Evolutionary conservation across 2,329 filamentous ascomycete species (phyloP).

Genomic region (Exophiala xenobiotica): DNA sequence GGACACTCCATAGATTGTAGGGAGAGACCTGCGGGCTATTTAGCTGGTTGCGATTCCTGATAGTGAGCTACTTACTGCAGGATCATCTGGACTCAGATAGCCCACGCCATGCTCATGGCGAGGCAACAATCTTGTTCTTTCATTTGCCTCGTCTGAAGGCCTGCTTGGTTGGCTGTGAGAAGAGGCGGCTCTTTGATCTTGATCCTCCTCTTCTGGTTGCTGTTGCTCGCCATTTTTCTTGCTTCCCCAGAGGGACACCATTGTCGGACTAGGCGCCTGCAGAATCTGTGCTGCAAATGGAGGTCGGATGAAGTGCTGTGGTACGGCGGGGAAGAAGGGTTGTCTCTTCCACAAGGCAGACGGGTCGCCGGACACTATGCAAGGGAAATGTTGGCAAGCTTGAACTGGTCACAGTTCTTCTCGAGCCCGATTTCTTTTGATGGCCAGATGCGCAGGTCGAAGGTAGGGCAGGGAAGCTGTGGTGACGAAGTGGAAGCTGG

Average conservation of each 20-base stretch:
- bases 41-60: not conserved
- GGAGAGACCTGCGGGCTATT: slow-evolving; percentile 61
- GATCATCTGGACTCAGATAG: slow-evolving; percentile 76
- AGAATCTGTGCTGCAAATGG: not conserved
- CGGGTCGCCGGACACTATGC: too few species aligned
- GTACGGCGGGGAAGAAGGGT: too few species aligned
- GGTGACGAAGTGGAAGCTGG: too few species aligned
- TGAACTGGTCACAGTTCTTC: too few species aligned
- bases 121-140: slow-evolving; percentile 64
- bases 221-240: slow-evolving; percentile 49
- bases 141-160: slow-evolving; percentile 50
- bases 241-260: slow-evolving; percentile 57
- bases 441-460: too few species aligned
- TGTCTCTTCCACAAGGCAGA: not conserved
- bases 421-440: too few species aligned
- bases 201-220: slow-evolving; percentile 33
- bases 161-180: slow-evolving; percentile 21
- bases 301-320: too few species aligned
- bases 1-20: slow-evolving; percentile 91
- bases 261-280: slow-evolving; percentile 31
- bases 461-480: too few species aligned
- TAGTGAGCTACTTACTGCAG: slow-evolving; percentile 59
- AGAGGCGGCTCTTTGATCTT: slow-evolving; percentile 17
- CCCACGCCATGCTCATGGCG: slow-evolving; percentile 59
- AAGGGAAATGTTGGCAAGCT: too few species aligned